Evolutionary conservation across 768 basidiomycete genomes (phyloP), one percentile per base, ranked within the genome.

Genomic region (Neoboletus subvelutipes): DNA sequence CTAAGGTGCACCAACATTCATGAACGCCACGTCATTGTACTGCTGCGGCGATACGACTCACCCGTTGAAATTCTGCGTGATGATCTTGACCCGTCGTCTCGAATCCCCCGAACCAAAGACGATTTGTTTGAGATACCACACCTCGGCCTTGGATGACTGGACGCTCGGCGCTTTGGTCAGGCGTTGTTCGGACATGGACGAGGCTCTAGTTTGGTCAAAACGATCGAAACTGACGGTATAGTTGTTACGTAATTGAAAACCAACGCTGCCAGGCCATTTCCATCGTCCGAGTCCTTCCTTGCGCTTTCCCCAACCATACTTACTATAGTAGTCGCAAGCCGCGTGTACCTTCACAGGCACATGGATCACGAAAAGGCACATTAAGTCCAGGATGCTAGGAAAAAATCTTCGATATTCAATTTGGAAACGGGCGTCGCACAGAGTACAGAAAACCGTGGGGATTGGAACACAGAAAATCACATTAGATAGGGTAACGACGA

Each of bases 61-160:
- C 90, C 90, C 90, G 64, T 92, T 92, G 64, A 83, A 89, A 64
- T 91, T 91, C 72, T 92, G 90, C 0, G 88, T 91, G 50, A 92
- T 85, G 56, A 92, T 85, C 67, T 85, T 85, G 61, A 80, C 66
- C 3, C 64, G 68, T 42, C 73, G 69, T 61, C 61, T 59, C 37
- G 57, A 18, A 26, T 67, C 60, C 17, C 70, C 60, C 3, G 71
- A 64, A 29, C 73, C 76, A 64, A 87, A 93, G 4, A 64, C 55
- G 46, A 91, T 82, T 28, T 78, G 69, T 70, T 92, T 92, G 69
- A 92, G 83, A 68, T 86, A 82, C 90, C 90, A 93, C 18, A 90
- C 83, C 43, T 91, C 87, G 1, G 66, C 73, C 17, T 61, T 62
- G 15, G 74, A 69, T 6, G 69, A 58, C 29, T 62, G 64, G 9